phyloP scores from a whole-genome alignment of 345 rosid species.

The Hibiscus syriacus region DNA sequence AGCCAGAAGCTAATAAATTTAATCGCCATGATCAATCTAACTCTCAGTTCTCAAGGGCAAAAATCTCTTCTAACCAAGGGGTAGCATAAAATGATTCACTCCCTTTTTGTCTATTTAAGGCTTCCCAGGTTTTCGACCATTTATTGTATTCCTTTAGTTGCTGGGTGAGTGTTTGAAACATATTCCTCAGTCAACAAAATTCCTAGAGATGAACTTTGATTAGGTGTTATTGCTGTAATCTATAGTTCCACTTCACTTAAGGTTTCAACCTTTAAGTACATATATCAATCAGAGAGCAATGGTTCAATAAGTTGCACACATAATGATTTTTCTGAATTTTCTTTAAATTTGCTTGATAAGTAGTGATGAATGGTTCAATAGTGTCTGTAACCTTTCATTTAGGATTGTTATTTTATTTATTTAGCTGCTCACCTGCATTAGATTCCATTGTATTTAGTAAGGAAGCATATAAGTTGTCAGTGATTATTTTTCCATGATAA shows the following conservation, averaged over 20 bases:
- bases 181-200: background rate
- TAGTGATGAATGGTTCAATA: background rate
- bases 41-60: constrained; percentile 38
- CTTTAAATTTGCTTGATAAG: background rate
- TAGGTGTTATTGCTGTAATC: background rate
- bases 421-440: background rate
- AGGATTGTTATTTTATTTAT: background rate
- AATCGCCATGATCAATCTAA: constrained; percentile 41
- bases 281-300: background rate
- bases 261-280: background rate
- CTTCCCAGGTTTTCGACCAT: background rate
- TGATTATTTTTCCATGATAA: background rate
- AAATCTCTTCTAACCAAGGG: constrained; percentile 48
- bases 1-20: constrained; percentile 38
- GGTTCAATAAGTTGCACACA: background rate
- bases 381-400: background rate
- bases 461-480: background rate
- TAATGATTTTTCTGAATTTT: background rate
- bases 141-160: background rate
- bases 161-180: background rate
- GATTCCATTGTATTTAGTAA: background rate
- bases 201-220: background rate
- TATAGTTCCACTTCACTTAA: background rate
- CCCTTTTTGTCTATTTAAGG: background rate
- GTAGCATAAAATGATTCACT: constrained; percentile 16